Evolutionary conservation across 2,329 filamentous ascomycete species (phyloP).

Genomic region (Proliferodiscus dingleyae): DNA sequence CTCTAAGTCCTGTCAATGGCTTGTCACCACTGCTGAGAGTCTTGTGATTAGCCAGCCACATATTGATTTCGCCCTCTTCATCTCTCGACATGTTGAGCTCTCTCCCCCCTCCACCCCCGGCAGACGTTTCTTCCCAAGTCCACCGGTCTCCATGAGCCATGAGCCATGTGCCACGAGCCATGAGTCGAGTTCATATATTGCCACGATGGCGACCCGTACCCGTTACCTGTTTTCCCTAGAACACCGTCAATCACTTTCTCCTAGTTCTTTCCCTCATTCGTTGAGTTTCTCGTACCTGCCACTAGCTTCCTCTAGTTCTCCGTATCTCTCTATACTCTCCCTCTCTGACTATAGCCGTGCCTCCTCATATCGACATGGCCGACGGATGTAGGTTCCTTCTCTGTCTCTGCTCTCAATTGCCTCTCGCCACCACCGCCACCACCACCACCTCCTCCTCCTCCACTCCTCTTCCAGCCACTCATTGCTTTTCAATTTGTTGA

Average conservation of each 20-base stretch:
- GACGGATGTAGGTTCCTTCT: slow-evolving; percentile 29
- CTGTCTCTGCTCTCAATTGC: slow-evolving; percentile 1
- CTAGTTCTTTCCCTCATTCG: slow-evolving; percentile 16
- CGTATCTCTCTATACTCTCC: slow-evolving; percentile 12
- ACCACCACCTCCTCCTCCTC: no score
- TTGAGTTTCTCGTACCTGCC: slow-evolving; percentile 3
- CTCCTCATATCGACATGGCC: slow-evolving; percentile 27
- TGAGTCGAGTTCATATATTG: slow-evolving; percentile 25
- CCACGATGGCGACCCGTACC: slow-evolving; percentile 14
- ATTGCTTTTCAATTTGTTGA: no score
- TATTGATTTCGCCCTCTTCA: slow-evolving; percentile 4
- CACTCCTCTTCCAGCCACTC: no score
- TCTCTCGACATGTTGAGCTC: no score
- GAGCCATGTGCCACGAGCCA: no score
- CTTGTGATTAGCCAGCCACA: slow-evolving; percentile 26
- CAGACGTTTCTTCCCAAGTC: no score
- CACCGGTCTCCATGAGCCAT: no score
- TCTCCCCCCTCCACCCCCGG: no score
- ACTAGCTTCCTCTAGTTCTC: slow-evolving; percentile 12
- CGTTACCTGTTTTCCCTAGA: slow-evolving; percentile 11
- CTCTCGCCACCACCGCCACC: no score
- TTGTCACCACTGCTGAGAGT: slow-evolving; percentile 20
- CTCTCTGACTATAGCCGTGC: background rate
- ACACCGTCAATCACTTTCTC: slow-evolving; percentile 16
- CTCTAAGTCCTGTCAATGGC: slow-evolving; percentile 5